Percentiles rank a stretch among this genome's conserved stretches.
phyloP scores from a whole-genome alignment of 768 basidiomycete species.

The Russula dissimulans region DNA sequence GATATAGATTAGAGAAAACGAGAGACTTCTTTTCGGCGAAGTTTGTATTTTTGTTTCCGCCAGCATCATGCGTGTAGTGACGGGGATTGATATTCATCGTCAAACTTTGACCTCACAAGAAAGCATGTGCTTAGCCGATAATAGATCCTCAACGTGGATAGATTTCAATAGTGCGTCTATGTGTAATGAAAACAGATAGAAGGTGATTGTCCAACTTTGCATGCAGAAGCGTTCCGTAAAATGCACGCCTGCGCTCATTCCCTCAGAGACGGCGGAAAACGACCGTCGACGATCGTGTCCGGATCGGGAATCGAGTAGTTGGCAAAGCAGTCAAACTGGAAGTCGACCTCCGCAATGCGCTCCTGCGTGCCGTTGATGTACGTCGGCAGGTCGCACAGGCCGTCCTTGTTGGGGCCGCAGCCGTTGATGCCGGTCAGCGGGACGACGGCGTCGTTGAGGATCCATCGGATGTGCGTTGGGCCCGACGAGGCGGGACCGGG shows the following conservation, averaged over 20 bases:
- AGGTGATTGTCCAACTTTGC: too few relatives aligned
- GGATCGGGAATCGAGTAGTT: conserved; percentile 38
- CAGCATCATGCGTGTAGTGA: not conserved
- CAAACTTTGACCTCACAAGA: not conserved
- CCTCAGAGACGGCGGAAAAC: not conserved
- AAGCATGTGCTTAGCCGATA: not conserved
- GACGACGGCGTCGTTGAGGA: conserved; percentile 42
- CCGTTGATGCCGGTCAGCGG: conserved; percentile 37
- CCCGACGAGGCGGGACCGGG: conserved; percentile 19
- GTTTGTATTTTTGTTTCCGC: not conserved
- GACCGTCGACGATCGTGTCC: conserved; percentile 34
- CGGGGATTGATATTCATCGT: not conserved
- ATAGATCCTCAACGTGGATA: not conserved
- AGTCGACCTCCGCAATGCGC: conserved; percentile 35
- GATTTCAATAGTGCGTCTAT: too few relatives aligned
- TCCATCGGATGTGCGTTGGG: conserved; percentile 32
- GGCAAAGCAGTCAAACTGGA: conserved; percentile 34
- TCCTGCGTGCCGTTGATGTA: conserved; percentile 32
- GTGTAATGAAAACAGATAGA: too few relatives aligned
- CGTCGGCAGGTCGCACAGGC: conserved; percentile 33
- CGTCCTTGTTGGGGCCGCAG: conserved; percentile 33
- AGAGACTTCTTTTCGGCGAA: not conserved
- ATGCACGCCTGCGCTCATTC: too few relatives aligned
- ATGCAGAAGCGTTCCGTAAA: too few relatives aligned
- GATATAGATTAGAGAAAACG: conserved; percentile 56